Conservation (phyloP, 2,329 filamentous ascomycete species). For the Paecilomyces niveus region DNA sequence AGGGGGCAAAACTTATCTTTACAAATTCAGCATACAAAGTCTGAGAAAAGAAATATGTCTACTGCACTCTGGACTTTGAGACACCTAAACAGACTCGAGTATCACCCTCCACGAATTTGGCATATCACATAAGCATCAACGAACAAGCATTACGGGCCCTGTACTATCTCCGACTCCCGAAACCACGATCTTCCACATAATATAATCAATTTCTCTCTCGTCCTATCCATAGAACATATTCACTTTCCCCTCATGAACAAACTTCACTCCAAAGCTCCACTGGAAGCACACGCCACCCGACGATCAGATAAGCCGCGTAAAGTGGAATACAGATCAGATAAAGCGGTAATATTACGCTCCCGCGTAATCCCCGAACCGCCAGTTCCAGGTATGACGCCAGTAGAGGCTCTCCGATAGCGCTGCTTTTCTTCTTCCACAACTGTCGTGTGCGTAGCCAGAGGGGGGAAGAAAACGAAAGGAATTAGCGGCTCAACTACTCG, state of each 20-base stretch:
- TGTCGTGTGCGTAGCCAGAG: neutral
- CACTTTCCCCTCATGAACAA: neutral
- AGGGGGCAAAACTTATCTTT: too few species aligned
- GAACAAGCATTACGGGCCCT: neutral
- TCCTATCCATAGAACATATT: neutral
- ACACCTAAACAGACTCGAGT: neutral
- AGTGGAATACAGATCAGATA: neutral
- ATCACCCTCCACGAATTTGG: neutral
- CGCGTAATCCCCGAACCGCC: neutral
- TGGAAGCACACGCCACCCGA: neutral
- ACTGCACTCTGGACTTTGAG: neutral
- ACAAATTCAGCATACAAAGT: neutral
- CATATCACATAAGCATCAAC: neutral
- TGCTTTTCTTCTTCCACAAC: neutral
- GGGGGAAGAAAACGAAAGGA: neutral
- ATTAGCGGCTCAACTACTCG: neutral
- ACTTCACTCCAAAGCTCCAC: neutral
- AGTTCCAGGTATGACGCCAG: neutral
- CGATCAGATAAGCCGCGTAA: neutral
- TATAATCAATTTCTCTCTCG: neutral
- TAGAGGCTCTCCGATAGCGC: neutral
- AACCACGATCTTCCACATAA: neutral
- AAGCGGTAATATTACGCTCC: neutral
- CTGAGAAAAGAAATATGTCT: neutral
- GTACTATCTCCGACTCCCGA: neutral